phyloP scores from a whole-genome alignment of 2,329 filamentous ascomycete species.

The Laburnicola sp. region DNA sequence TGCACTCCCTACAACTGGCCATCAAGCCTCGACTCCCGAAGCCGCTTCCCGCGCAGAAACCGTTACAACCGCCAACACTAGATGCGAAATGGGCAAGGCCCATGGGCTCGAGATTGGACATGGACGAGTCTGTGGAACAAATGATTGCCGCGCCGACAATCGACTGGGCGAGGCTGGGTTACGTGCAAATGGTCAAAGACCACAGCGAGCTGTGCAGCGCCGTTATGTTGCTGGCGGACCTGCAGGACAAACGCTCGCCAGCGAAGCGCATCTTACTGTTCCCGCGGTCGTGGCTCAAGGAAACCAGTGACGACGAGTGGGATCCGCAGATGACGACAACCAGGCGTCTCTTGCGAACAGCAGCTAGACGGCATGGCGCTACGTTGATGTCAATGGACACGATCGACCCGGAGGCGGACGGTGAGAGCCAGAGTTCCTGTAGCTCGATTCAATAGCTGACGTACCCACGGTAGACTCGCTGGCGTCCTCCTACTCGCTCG shows the following conservation, averaged over 20 bases:
- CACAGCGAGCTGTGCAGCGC: constrained; percentile 54
- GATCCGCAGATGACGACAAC: constrained; percentile 51
- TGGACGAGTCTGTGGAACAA: constrained; percentile 38
- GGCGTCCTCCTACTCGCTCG: constrained; percentile 49
- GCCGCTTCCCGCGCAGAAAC: constrained; percentile 38
- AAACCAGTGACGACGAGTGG: constrained; percentile 40
- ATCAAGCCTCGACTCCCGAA: constrained; percentile 61
- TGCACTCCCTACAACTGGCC: constrained; percentile 73
- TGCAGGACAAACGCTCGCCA: constrained; percentile 51
- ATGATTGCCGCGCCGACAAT: constrained; percentile 41
- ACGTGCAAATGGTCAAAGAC: constrained; percentile 52
- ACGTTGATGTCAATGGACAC: constrained; percentile 50
- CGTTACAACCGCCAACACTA: constrained; percentile 41
- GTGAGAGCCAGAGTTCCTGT: constrained; percentile 17
- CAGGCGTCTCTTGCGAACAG: constrained; percentile 49
- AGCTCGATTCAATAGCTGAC: background rate
- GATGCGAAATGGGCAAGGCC: constrained; percentile 45
- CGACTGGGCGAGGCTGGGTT: constrained; percentile 52
- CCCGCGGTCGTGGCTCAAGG: constrained; percentile 44
- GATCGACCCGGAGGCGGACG: constrained; percentile 41
- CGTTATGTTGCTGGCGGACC: constrained; percentile 54
- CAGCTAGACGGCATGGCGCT: constrained; percentile 51
- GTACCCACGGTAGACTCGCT: constrained; percentile 27
- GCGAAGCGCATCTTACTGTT: constrained; percentile 52
- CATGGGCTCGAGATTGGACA: constrained; percentile 29